Evolutionary conservation across 371 early-diverging fungal genomes (phyloP).

Genomic region (Coemansia sp.): DNA sequence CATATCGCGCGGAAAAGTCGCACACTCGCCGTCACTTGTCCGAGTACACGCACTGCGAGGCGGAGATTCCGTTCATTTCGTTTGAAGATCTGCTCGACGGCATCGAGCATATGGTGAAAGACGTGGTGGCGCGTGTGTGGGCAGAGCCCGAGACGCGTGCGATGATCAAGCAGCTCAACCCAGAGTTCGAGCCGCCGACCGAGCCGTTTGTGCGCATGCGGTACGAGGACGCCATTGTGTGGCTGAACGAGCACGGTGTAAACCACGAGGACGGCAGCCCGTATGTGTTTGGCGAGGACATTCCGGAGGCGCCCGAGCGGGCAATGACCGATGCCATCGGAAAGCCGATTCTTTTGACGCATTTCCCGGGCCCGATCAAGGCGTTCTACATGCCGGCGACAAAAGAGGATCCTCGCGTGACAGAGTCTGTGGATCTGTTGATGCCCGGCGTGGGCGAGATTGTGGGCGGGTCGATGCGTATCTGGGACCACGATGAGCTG

Average conservation of each 20-base stretch:
- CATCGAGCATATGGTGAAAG: conserved; percentile 91
- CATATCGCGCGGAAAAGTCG: conserved; percentile 99
- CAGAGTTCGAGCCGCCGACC: conserved; percentile 79
- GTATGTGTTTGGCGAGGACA: conserved; percentile 98
- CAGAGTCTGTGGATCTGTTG: conserved; percentile 98
- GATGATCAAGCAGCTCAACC: conserved; percentile 88
- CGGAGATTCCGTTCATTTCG: conserved; percentile 93
- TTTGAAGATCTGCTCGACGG: conserved; percentile 90
- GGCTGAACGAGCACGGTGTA: conserved; percentile 89
- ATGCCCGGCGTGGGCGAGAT: conserved; percentile 99
- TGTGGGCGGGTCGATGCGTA: conserved; percentile 99
- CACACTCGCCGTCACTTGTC: conserved; percentile 99
- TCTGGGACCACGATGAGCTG: conserved; percentile 85
- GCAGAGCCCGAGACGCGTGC: conserved; percentile 73
- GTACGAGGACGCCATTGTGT: conserved; percentile 96
- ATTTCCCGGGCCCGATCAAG: conserved; percentile 99
- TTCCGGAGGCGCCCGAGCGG: conserved; percentile 99
- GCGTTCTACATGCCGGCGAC: conserved; percentile 99
- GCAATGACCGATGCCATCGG: conserved; percentile 96
- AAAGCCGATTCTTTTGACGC: conserved; percentile 95
- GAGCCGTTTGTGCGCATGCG: conserved; percentile 95
- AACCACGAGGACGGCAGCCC: conserved; percentile 82
- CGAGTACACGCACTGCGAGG: conserved; percentile 99
- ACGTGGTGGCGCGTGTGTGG: conserved; percentile 81
- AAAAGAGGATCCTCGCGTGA: conserved; percentile 78